Conservation (phyloP, 2,329 filamentous ascomycete species). For the Chaetomiaceae sp. region DNA sequence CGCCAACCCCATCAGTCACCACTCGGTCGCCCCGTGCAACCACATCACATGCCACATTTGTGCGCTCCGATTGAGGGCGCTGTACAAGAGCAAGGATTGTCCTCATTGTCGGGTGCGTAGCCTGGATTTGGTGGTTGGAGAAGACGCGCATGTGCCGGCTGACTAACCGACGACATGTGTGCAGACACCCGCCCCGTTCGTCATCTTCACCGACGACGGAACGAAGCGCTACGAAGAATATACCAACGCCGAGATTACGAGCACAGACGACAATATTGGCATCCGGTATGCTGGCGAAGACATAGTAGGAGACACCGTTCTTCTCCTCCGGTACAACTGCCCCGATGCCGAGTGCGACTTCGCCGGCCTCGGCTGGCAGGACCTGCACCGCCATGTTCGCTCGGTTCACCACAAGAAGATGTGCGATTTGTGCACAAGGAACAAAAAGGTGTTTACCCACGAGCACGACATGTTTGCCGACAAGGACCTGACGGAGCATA, state of each 20-base stretch:
- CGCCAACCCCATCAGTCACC: constrained; percentile 82
- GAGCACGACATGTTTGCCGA: constrained; percentile 90
- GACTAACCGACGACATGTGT: neutral
- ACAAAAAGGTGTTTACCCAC: constrained; percentile 98
- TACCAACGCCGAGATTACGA: constrained; percentile 64
- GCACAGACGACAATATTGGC: constrained; percentile 77
- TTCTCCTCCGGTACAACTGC: constrained; percentile 91
- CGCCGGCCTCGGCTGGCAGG: constrained; percentile 64
- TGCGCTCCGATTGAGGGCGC: constrained; percentile 78
- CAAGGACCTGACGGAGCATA: constrained; percentile 77
- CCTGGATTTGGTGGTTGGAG: too few species aligned
- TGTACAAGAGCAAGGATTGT: constrained; percentile 96
- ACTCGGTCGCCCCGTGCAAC: constrained; percentile 88
- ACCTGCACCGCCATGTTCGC: constrained; percentile 71
- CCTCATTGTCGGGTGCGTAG: constrained; percentile 81
- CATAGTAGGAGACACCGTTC: constrained; percentile 84
- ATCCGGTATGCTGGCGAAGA: constrained; percentile 86
- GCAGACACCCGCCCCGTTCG: constrained; percentile 65
- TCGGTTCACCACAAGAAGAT: constrained; percentile 78
- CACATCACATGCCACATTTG: constrained; percentile 97
- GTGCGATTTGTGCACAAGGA: constrained; percentile 83
- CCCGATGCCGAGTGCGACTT: constrained; percentile 76
- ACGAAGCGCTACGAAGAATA: constrained; percentile 86
- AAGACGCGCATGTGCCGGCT: too few species aligned
- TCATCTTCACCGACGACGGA: constrained; percentile 86